These are phyloP conservation scores for Nitzschia palea DNA, from an alignment of 108 stramenopile genomes.

Conservation along the genomic window DNA sequence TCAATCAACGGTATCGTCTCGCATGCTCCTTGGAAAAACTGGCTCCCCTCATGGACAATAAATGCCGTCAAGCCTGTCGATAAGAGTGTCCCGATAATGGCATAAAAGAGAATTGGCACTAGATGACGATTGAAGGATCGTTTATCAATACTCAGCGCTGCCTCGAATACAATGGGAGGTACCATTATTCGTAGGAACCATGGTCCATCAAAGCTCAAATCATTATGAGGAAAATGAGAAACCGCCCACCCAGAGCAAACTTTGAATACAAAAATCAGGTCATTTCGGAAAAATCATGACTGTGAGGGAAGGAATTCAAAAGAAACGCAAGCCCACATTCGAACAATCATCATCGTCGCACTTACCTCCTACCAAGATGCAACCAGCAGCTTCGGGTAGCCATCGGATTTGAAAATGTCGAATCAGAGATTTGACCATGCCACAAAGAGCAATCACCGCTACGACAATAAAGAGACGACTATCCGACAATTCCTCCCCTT, in stretches of 20 bases:
- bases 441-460: slow-evolving; percentile 81
- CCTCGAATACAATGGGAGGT: slow-evolving; percentile 91
- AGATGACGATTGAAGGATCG: slow-evolving; percentile 70
- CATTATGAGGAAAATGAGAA: slow-evolving; percentile 71
- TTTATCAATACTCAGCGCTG: slow-evolving; percentile 85
- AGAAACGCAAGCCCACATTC: slow-evolving; percentile 2
- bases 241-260: slow-evolving; percentile 54
- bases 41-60: slow-evolving; percentile 67
- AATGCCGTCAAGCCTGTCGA: slow-evolving; percentile 74
- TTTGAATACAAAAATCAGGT: background rate
- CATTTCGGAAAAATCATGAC: too few species aligned
- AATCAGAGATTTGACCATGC: slow-evolving; percentile 85
- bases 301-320: background rate
- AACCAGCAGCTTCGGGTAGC: slow-evolving; percentile 86
- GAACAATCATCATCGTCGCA: background rate
- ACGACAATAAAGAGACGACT: slow-evolving; percentile 73
- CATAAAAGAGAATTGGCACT: slow-evolving; percentile 77
- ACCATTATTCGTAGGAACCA: slow-evolving; percentile 89
- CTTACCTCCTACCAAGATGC: slow-evolving; percentile 79
- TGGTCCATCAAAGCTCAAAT: slow-evolving; percentile 79
- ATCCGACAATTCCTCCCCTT: slow-evolving; percentile 78
- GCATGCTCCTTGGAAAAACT: slow-evolving; percentile 34
- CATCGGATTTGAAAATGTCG: slow-evolving; percentile 80
- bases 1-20: slow-evolving; percentile 67
- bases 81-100: slow-evolving; percentile 77